phyloP scores from a whole-genome alignment of 169 alveolate genomes.

The Sarcocystis neurona region DNA sequence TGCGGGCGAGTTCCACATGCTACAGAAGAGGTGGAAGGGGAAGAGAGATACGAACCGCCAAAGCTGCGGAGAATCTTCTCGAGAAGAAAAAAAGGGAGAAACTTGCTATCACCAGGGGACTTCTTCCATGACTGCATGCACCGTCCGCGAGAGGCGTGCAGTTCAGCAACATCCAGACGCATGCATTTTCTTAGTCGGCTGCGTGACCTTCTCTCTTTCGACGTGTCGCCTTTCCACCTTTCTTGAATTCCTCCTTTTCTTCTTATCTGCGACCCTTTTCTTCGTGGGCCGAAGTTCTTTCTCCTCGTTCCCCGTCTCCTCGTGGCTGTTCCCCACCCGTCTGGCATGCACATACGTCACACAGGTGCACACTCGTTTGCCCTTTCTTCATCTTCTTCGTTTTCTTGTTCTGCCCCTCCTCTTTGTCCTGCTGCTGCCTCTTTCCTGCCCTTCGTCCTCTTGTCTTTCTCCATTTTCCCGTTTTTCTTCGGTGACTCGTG shows the following conservation, averaged over 20 bases:
- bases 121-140: not conserved
- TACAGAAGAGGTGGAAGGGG: no score
- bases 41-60: no score
- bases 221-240: not conserved
- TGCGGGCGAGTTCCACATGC: no score
- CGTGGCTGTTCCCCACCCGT: not conserved
- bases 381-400: not conserved
- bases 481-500: not conserved
- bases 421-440: not conserved
- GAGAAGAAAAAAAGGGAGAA: not conserved
- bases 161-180: not conserved
- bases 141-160: not conserved
- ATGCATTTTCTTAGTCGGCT: not conserved
- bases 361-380: no score
- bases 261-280: not conserved
- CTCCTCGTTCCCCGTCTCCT: not conserved
- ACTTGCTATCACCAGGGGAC: not conserved
- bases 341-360: not conserved
- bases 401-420: not conserved
- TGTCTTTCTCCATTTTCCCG: not conserved
- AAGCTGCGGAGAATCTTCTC: not conserved
- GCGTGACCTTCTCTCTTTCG: not conserved
- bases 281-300: not conserved
- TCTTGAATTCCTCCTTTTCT: not conserved
- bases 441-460: not conserved